Evolutionary conservation across 2,329 filamentous ascomycete species (phyloP).

Genomic region (Laburnicola sp.): DNA sequence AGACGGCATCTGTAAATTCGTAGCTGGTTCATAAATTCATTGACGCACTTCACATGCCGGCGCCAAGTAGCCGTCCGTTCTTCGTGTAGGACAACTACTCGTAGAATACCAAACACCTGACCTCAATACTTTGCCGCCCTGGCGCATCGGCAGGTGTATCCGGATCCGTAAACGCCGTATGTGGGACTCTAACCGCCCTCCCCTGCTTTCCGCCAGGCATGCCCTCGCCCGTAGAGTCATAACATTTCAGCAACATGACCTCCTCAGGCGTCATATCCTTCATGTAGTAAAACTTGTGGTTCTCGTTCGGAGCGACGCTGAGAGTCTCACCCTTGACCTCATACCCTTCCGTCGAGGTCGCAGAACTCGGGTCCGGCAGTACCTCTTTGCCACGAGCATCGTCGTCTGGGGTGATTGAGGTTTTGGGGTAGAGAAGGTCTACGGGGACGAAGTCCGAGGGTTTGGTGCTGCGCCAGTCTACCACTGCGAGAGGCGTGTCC

Average conservation of each 20-base stretch:
- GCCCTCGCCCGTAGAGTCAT: slow-evolving; percentile 50
- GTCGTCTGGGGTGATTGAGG: slow-evolving; percentile 44
- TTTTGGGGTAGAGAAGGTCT: slow-evolving; percentile 63
- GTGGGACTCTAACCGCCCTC: slow-evolving; percentile 58
- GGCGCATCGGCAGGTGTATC: slow-evolving; percentile 55
- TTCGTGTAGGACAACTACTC: no score
- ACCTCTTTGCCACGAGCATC: slow-evolving; percentile 64
- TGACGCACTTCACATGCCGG: no score
- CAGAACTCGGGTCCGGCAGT: slow-evolving; percentile 53
- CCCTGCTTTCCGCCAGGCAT: slow-evolving; percentile 46
- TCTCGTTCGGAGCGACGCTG: slow-evolving; percentile 59
- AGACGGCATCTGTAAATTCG: no score
- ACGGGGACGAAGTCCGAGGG: slow-evolving; percentile 63
- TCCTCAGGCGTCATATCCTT: slow-evolving; percentile 67
- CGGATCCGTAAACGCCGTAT: slow-evolving; percentile 66
- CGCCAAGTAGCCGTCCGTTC: no score
- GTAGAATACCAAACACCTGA: slow-evolving; percentile 65
- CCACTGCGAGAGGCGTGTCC: slow-evolving; percentile 69
- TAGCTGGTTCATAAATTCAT: no score
- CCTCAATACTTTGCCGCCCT: slow-evolving; percentile 65
- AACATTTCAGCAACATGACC: slow-evolving; percentile 58
- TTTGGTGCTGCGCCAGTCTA: slow-evolving; percentile 64
- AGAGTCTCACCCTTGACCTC: slow-evolving; percentile 66
- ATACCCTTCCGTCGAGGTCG: slow-evolving; percentile 61
- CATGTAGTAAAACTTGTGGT: slow-evolving; percentile 66